These are phyloP conservation scores for Phytophthora cajani DNA, from an alignment of 352 stramenopile species.

Conservation along the genomic window DNA sequence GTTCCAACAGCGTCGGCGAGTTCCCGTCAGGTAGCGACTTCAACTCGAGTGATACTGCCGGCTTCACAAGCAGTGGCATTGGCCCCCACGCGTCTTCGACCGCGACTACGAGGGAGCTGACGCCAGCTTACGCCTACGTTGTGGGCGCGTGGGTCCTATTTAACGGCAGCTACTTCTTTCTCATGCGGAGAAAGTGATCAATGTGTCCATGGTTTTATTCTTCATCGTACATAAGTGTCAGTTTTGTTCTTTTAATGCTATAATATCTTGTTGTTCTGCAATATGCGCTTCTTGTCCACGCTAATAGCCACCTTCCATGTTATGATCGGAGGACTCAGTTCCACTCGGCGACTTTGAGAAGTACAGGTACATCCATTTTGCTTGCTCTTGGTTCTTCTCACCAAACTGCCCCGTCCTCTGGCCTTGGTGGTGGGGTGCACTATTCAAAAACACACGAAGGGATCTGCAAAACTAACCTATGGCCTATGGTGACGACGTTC, in stretches of 20 bases:
- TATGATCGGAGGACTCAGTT: not conserved
- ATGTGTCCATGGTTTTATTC: constrained; percentile 29
- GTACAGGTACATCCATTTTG: constrained; percentile 28
- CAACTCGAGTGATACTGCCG: constrained; percentile 30
- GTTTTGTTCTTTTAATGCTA: constrained; percentile 32
- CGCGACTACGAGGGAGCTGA: constrained; percentile 40
- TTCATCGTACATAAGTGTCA: constrained; percentile 33
- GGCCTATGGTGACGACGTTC: constrained; percentile 16
- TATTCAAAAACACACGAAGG: constrained; percentile 26
- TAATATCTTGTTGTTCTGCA: constrained; percentile 30
- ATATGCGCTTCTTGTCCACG: constrained; percentile 2
- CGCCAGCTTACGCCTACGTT: constrained; percentile 46
- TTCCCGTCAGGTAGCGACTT: constrained; percentile 19
- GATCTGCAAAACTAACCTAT: constrained; percentile 23
- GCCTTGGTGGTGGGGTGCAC: constrained; percentile 13
- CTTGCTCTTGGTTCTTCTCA: constrained; percentile 22
- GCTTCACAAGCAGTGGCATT: constrained; percentile 29
- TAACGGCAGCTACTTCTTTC: constrained; percentile 58
- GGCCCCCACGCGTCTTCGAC: constrained; percentile 39
- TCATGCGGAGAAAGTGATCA: constrained; percentile 54
- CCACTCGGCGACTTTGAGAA: constrained; percentile 2
- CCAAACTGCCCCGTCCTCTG: constrained; percentile 21
- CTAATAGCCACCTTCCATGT: not conserved
- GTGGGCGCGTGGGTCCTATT: constrained; percentile 49
- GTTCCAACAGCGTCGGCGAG: constrained; percentile 23